These are phyloP conservation scores for Fusarium odoratissimum DNA, from an alignment of 2,329 filamentous ascomycete species.

Conservation along the genomic window DNA sequence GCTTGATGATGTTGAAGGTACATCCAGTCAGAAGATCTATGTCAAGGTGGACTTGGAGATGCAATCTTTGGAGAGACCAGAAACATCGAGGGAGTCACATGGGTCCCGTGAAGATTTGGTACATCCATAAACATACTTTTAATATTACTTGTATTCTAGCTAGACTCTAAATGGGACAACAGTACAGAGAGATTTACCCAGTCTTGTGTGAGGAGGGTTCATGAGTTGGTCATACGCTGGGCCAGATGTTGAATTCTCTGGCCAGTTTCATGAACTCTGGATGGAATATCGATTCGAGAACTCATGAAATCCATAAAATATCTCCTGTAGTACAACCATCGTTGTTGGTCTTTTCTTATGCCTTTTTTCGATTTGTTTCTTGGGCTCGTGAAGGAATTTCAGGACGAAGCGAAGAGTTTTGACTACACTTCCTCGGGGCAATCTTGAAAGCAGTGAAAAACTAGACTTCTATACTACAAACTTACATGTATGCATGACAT, in stretches of 20 bases:
- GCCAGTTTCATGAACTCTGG: accelerated
- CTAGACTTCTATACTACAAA: accelerated
- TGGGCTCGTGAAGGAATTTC: background rate
- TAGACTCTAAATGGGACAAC: conserved; percentile 1
- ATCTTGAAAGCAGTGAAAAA: background rate
- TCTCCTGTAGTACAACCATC: background rate
- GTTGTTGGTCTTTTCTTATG: background rate
- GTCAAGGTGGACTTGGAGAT: conserved; percentile 19
- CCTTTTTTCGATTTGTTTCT: background rate
- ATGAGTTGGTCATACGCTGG: background rate
- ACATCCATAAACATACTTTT: accelerated
- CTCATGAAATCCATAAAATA: accelerated
- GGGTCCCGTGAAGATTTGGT: conserved; percentile 2
- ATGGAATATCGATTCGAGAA: accelerated
- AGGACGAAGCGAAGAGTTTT: background rate
- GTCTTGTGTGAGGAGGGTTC: no score
- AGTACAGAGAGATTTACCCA: background rate
- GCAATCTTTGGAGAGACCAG: background rate
- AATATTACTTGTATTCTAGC: background rate
- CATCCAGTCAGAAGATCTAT: conserved; percentile 3
- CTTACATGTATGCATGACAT: background rate
- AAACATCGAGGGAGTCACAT: background rate
- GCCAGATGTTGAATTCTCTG: accelerated
- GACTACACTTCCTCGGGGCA: accelerated
- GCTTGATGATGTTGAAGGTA: background rate